phyloP scores from a whole-genome alignment of 2,329 filamentous ascomycete species.

The Zalaria obscura region DNA sequence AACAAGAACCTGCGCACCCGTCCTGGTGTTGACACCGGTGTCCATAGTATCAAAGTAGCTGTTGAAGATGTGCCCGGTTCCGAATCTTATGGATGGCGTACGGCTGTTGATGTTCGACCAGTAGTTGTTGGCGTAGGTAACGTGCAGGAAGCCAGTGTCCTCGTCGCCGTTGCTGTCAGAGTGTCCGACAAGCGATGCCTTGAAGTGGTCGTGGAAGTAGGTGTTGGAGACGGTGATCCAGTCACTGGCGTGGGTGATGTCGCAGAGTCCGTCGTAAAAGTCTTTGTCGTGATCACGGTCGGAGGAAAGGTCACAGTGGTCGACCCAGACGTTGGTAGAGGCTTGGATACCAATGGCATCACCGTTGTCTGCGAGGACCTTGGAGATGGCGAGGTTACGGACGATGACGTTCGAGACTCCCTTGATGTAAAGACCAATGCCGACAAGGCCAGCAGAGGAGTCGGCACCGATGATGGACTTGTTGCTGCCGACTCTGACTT shows the following conservation, averaged over 20 bases:
- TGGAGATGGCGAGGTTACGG: slow-evolving; percentile 39
- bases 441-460: slow-evolving; percentile 25
- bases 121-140: slow-evolving; percentile 56
- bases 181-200: slow-evolving; percentile 47
- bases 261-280: slow-evolving; percentile 54
- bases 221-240: slow-evolving; percentile 42
- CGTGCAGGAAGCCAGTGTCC: slow-evolving; percentile 46
- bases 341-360: slow-evolving; percentile 39
- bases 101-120: slow-evolving; percentile 52
- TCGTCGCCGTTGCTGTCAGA: slow-evolving; percentile 42
- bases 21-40: slow-evolving; percentile 26
- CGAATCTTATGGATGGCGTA: slow-evolving; percentile 49
- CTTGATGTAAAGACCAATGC: slow-evolving; percentile 34
- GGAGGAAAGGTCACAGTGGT: slow-evolving; percentile 52
- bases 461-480: slow-evolving; percentile 39
- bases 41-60: slow-evolving; percentile 21
- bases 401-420: slow-evolving; percentile 40
- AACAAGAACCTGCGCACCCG: slow-evolving; percentile 28
- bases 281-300: slow-evolving; percentile 49
- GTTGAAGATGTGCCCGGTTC: slow-evolving; percentile 49
- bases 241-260: slow-evolving; percentile 49
- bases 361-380: slow-evolving; percentile 31
- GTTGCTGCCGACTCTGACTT: slow-evolving; percentile 33
- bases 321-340: slow-evolving; percentile 45
- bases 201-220: slow-evolving; percentile 44